Percentiles rank a stretch among this genome's conserved stretches.
These are phyloP conservation scores for Pyrenopolyporus hunteri DNA, from an alignment of 495 filamentous ascomycete genomes.

Conservation along the genomic window DNA sequence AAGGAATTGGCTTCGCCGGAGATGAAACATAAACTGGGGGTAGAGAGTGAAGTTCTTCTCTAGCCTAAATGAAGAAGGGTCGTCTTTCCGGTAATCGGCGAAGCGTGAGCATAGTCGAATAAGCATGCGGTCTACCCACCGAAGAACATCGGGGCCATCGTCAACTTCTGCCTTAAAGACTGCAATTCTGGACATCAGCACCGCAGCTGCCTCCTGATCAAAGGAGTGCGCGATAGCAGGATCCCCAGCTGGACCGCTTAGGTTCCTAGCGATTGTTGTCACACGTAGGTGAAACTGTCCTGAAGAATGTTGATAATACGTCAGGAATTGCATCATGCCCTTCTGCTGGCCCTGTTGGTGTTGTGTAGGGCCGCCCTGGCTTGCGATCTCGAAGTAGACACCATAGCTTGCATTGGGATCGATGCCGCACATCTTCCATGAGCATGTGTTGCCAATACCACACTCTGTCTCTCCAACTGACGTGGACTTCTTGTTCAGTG, in stretches of 20 bases:
- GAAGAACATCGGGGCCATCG: conserved; percentile 96
- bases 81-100: conserved; percentile 98
- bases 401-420: conserved; percentile 93
- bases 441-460: conserved; percentile 98
- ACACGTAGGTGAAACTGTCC: conserved; percentile 96
- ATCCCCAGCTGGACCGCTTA: conserved; percentile 94
- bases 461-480: conserved; percentile 98
- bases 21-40: conserved; percentile 99
- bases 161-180: conserved; percentile 99
- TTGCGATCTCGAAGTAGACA: conserved; percentile 97
- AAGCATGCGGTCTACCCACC: conserved; percentile 99
- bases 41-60: conserved; percentile 99
- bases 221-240: conserved; percentile 98
- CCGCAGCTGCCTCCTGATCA: conserved; percentile 97
- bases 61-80: conserved; percentile 94
- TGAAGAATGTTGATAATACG: conserved; percentile 97
- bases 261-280: conserved; percentile 88
- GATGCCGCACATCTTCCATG: conserved; percentile 99
- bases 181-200: conserved; percentile 97
- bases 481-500: conserved; percentile 95
- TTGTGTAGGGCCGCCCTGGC: conserved; percentile 86
- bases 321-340: conserved; percentile 98
- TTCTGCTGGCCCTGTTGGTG: conserved; percentile 86
- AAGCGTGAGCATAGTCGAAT: conserved; percentile 96
- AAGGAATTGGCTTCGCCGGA: conserved; percentile 94